phyloP scores from a whole-genome alignment of 2,329 filamentous ascomycete genomes.

The Volutella citrinella region DNA sequence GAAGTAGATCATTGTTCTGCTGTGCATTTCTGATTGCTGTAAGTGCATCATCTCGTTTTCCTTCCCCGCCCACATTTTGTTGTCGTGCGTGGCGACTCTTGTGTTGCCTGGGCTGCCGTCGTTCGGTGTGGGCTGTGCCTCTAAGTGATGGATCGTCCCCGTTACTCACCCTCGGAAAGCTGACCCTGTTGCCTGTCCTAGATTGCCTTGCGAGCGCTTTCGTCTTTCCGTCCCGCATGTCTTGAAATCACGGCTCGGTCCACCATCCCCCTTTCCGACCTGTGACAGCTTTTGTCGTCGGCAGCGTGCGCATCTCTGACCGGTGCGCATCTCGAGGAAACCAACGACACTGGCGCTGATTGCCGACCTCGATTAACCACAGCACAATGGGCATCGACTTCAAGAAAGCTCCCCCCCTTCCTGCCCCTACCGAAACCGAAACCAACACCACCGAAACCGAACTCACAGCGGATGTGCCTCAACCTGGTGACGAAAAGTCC shows the following conservation, averaged over 20 bases:
- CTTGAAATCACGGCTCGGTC: constrained; percentile 24
- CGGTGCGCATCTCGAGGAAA: too few relatives aligned
- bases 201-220: constrained; percentile 17
- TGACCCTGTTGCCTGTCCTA: constrained; percentile 15
- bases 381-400: constrained; percentile 54
- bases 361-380: constrained; percentile 9
- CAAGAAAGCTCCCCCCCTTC: constrained; percentile 63
- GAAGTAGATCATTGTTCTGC: too few relatives aligned
- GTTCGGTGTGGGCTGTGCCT: too few relatives aligned
- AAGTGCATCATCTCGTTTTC: too few relatives aligned
- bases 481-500: constrained; percentile 65
- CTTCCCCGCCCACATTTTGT: too few relatives aligned
- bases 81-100: constrained; percentile 10
- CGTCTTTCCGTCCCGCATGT: constrained; percentile 24
- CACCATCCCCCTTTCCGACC: constrained; percentile 15
- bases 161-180: constrained; percentile 14
- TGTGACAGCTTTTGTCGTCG: constrained; percentile 11
- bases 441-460: constrained; percentile 57
- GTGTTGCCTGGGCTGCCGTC: too few relatives aligned
- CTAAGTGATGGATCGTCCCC: too few relatives aligned
- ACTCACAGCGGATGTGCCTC: constrained; percentile 62
- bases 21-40: too few relatives aligned
- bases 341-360: too few relatives aligned
- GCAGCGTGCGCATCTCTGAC: constrained; percentile 13
- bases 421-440: constrained; percentile 66